phyloP scores from a whole-genome alignment of 495 filamentous ascomycete genomes.

The Penicillium cinerascens region DNA sequence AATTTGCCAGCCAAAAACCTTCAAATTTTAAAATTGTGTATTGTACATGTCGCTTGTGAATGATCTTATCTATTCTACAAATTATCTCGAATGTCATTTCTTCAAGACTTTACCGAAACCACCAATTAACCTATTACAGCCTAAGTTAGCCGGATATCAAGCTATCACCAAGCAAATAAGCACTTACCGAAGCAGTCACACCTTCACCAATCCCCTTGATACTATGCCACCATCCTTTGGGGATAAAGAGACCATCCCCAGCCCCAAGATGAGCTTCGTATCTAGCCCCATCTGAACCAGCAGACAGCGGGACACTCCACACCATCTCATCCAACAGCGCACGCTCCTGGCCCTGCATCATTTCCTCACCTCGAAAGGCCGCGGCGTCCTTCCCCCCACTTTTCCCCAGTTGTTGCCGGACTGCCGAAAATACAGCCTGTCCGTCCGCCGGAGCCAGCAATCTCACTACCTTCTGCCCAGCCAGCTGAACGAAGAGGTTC shows the following conservation, averaged over 20 bases:
- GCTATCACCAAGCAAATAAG: neutral
- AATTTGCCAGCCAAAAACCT: neutral
- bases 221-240: slow-evolving; percentile 95
- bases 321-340: slow-evolving; percentile 61
- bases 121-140: slow-evolving; percentile 74
- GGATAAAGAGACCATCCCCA: slow-evolving; percentile 83
- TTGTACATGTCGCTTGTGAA: neutral
- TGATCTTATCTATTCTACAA: neutral
- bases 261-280: slow-evolving; percentile 57
- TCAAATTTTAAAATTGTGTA: neutral
- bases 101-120: slow-evolving; percentile 63
- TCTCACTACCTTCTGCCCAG: slow-evolving; percentile 69
- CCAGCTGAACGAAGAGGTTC: slow-evolving; percentile 85
- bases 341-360: slow-evolving; percentile 81
- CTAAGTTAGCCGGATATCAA: slow-evolving; percentile 27
- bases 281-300: slow-evolving; percentile 27
- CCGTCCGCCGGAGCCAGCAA: slow-evolving; percentile 63
- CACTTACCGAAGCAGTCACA: slow-evolving; percentile 63
- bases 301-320: slow-evolving; percentile 51
- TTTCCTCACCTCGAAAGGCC: slow-evolving; percentile 74
- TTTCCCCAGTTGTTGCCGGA: slow-evolving; percentile 47
- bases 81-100: neutral
- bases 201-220: slow-evolving; percentile 67
- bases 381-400: slow-evolving; percentile 41
- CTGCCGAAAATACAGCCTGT: slow-evolving; percentile 52